Percentiles rank a stretch among this genome's conserved stretches.
Evolutionary conservation across 352 stramenopile genomes (phyloP).

Genomic region (Globisporangium splendens): DNA sequence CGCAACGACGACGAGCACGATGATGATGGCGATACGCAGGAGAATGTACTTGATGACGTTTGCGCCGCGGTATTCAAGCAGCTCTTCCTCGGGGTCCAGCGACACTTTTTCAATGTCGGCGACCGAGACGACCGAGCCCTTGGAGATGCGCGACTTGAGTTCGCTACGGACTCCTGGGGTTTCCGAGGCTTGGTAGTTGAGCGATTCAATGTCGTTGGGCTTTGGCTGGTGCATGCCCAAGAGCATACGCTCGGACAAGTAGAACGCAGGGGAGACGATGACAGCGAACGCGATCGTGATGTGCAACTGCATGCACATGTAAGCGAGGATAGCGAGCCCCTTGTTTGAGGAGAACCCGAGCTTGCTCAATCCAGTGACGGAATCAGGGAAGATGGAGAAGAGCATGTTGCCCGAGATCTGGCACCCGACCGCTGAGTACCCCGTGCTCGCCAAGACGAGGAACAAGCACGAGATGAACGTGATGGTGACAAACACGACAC

Average conservation of each 20-base stretch:
- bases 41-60: slow-evolving; percentile 27
- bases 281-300: slow-evolving; percentile 41
- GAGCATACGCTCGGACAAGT: slow-evolving; percentile 34
- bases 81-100: slow-evolving; percentile 16
- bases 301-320: slow-evolving; percentile 42
- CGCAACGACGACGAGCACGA: slow-evolving; percentile 22
- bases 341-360: slow-evolving; percentile 18
- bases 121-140: slow-evolving; percentile 24
- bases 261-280: slow-evolving; percentile 34
- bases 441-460: slow-evolving; percentile 34
- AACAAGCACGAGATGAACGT: slow-evolving; percentile 52
- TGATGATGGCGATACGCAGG: slow-evolving; percentile 28
- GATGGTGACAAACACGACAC: slow-evolving; percentile 51
- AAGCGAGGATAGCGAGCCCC: slow-evolving; percentile 16
- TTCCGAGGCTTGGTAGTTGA: slow-evolving; percentile 19
- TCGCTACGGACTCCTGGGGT: slow-evolving; percentile 7
- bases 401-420: slow-evolving; percentile 69
- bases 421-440: slow-evolving; percentile 55
- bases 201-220: slow-evolving; percentile 8
- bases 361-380: slow-evolving; percentile 21
- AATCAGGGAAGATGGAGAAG: slow-evolving; percentile 55
- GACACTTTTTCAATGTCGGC: slow-evolving; percentile 7
- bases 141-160: slow-evolving; percentile 16
- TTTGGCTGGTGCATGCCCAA: slow-evolving; percentile 31
- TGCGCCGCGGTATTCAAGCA: slow-evolving; percentile 21